These are phyloP conservation scores for Collybiopsis confluens DNA, from an alignment of 768 basidiomycete genomes.

Conservation along the genomic window DNA sequence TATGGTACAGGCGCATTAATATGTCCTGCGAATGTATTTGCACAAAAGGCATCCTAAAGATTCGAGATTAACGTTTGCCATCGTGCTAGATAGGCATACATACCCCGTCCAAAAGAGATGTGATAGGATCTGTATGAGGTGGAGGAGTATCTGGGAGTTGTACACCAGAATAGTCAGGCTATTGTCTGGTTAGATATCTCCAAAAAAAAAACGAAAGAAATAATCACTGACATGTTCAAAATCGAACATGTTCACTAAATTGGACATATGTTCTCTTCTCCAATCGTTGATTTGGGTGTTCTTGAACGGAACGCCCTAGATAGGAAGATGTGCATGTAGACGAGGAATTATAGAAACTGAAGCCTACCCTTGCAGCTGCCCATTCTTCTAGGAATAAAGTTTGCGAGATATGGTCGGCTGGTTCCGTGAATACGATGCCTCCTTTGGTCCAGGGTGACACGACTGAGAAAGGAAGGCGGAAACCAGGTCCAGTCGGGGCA, in stretches of 20 bases:
- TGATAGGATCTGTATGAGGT: slow-evolving; percentile 6
- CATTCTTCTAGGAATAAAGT: slow-evolving; percentile 6
- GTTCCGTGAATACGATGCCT: background rate
- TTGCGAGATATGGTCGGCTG: background rate
- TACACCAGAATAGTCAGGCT: slow-evolving; percentile 1
- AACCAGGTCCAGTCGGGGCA: background rate
- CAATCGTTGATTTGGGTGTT: slow-evolving; percentile 3
- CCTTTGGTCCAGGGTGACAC: slow-evolving; percentile 6
- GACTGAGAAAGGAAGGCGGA: slow-evolving; percentile 1
- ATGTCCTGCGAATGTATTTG: background rate
- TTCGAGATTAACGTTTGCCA: background rate
- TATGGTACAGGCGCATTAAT: slow-evolving; percentile 6
- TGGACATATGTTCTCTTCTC: slow-evolving; percentile 7
- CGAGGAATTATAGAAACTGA: background rate
- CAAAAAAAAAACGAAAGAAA: background rate
- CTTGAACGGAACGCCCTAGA: background rate
- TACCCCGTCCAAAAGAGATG: slow-evolving; percentile 5
- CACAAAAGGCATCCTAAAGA: slow-evolving; percentile 6
- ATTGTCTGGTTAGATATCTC: background rate
- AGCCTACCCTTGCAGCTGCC: background rate
- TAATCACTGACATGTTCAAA: background rate
- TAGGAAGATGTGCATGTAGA: background rate
- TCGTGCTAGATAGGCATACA: background rate
- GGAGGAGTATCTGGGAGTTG: slow-evolving; percentile 1
- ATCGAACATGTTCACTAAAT: background rate